phyloP scores from a whole-genome alignment of 306 rosid genomes.

The Quercus glauca region DNA sequence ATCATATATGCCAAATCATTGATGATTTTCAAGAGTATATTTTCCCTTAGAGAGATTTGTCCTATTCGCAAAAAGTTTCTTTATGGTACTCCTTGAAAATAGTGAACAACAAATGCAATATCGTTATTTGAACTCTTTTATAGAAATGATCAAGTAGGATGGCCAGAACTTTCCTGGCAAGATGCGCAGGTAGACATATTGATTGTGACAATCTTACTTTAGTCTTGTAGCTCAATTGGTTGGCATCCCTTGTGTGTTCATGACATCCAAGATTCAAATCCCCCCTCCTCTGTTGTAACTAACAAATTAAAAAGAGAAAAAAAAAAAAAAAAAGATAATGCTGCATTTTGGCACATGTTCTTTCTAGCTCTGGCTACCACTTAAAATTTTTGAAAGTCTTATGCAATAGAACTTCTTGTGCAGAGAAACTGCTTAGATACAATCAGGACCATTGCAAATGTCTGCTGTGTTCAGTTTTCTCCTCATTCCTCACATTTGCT shows the following conservation, averaged over 20 bases:
- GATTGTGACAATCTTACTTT: background rate
- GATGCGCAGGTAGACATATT: background rate
- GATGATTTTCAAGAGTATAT: background rate
- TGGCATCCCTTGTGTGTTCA: no score
- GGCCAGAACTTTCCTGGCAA: background rate
- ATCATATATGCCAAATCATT: background rate
- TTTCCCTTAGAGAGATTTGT: background rate
- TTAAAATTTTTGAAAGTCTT: slow-evolving; percentile 14
- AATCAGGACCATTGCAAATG: slow-evolving; percentile 75
- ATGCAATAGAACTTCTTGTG: slow-evolving; percentile 20
- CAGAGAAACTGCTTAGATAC: slow-evolving; percentile 80
- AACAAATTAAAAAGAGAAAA: background rate
- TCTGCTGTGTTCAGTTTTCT: slow-evolving; percentile 96
- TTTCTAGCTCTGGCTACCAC: slow-evolving; percentile 16
- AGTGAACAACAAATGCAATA: background rate
- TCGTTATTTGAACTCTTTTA: background rate
- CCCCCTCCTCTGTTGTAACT: no score
- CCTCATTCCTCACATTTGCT: slow-evolving; percentile 75
- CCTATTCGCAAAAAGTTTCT: background rate
- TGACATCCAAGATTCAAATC: no score
- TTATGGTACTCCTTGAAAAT: background rate
- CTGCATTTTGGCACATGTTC: slow-evolving; percentile 10
- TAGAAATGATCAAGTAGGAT: background rate
- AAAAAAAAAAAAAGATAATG: slow-evolving; percentile 4
- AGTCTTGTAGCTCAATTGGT: background rate